A percentile compares a stretch with the other conserved stretches of the same genome.
Conservation (phyloP, 805 yeast species). For the Yarrowia osloensis region DNA sequence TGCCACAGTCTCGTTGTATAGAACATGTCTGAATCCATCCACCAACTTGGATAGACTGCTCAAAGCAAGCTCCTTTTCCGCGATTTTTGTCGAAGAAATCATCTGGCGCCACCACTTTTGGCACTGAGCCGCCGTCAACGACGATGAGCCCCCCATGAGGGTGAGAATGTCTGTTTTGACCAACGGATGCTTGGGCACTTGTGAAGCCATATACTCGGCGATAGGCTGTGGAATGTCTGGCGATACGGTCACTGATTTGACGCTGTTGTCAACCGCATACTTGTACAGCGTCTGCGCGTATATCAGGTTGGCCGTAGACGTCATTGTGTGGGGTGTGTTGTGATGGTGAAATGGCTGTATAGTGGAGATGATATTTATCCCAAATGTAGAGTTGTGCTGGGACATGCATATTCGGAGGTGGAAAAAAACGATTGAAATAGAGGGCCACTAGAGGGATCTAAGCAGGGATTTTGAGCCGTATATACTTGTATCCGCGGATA, state of each 20-base stretch:
- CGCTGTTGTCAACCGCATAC: conserved; percentile 24
- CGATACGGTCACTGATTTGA: background rate
- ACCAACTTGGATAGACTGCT: conserved; percentile 8
- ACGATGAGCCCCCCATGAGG: background rate
- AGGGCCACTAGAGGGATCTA: background rate
- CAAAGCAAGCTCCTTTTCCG: conserved; percentile 2
- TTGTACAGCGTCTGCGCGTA: conserved; percentile 24
- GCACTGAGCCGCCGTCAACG: background rate
- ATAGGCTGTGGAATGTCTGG: conserved; percentile 2
- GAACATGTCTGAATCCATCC: conserved; percentile 20
- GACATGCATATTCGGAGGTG: background rate
- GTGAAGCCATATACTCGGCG: conserved; percentile 14
- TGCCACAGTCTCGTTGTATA: conserved; percentile 1
- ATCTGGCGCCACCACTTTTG: conserved; percentile 15
- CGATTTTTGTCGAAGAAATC: conserved; percentile 8
- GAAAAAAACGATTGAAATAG: background rate
- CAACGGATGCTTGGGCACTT: conserved; percentile 7
- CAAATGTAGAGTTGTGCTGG: background rate
- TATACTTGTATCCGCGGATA: too few species aligned
- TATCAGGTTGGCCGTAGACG: conserved; percentile 16
- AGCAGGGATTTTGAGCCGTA: too few species aligned
- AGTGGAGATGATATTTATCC: background rate
- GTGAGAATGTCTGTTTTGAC: background rate
- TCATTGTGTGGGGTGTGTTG: background rate
- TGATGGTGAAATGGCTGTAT: background rate